Percentiles rank a stretch among this genome's conserved stretches.
phyloP scores from a whole-genome alignment of 345 rosid species.

The Geranium rotundifolium region DNA sequence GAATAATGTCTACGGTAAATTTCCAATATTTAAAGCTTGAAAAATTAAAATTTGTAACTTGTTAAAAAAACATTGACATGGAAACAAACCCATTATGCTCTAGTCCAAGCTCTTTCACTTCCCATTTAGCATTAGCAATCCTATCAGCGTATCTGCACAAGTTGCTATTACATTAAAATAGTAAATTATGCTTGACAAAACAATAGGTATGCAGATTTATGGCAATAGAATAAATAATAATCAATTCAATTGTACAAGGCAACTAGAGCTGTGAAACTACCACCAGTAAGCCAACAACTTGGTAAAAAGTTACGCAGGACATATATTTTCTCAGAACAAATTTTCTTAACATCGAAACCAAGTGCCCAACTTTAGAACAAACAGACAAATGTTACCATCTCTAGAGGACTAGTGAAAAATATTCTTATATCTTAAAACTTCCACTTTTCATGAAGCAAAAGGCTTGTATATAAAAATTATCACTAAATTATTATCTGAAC shows the following conservation, averaged over 20 bases:
- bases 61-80: constrained; percentile 5
- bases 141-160: constrained; percentile 80
- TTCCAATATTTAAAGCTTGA: neutral
- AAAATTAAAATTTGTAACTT: no score
- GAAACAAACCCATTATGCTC: constrained; percentile 94
- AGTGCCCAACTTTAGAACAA: neutral
- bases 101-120: constrained; percentile 87
- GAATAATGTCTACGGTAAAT: neutral
- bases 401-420: no score
- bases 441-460: no score
- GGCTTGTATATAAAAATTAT: neutral
- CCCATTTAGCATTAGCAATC: constrained; percentile 91
- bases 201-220: neutral
- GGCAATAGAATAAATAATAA: neutral
- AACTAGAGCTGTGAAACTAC: neutral
- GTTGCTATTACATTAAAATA: constrained; percentile 8
- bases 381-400: no score
- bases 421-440: no score
- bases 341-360: neutral
- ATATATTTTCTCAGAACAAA: neutral
- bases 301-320: neutral
- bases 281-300: neutral
- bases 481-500: neutral
- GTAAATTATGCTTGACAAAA: neutral
- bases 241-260: neutral